Evolutionary conservation across 73 alveolate species (phyloP).

Genomic region (Breviolum minutum): DNA sequence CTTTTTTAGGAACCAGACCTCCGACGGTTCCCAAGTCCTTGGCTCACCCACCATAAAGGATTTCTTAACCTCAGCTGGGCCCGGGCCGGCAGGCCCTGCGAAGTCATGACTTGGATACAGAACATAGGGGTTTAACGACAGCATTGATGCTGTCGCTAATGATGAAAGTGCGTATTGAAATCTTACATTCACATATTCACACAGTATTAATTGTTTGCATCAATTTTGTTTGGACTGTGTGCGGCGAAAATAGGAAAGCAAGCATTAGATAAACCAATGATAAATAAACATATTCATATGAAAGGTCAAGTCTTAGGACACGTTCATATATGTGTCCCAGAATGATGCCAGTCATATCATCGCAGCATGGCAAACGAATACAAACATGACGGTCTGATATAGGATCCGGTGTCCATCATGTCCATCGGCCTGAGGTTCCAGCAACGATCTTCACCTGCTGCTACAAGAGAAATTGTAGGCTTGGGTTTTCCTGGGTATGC

Average conservation of each 20-base stretch:
- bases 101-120: background rate
- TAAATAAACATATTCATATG: no score
- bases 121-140: background rate
- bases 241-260: no score
- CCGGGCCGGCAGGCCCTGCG: background rate
- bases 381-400: no score
- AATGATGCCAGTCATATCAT: no score
- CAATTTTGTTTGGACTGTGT: no score
- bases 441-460: constrained; percentile 49
- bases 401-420: background rate
- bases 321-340: no score
- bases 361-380: no score
- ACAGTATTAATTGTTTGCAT: no score
- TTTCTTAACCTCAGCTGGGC: constrained; percentile 17
- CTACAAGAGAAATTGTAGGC: background rate
- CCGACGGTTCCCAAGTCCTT: background rate
- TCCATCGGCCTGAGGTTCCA: background rate
- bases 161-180: background rate
- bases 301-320: no score
- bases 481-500: no score
- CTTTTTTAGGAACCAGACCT: background rate
- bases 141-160: background rate
- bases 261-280: no score
- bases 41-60: constrained; percentile 6
- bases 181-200: no score